Base-by-base conservation (phyloP, 2,329 filamentous ascomycete species). In the Pseudovirgaria hyperparasitica region DNA sequence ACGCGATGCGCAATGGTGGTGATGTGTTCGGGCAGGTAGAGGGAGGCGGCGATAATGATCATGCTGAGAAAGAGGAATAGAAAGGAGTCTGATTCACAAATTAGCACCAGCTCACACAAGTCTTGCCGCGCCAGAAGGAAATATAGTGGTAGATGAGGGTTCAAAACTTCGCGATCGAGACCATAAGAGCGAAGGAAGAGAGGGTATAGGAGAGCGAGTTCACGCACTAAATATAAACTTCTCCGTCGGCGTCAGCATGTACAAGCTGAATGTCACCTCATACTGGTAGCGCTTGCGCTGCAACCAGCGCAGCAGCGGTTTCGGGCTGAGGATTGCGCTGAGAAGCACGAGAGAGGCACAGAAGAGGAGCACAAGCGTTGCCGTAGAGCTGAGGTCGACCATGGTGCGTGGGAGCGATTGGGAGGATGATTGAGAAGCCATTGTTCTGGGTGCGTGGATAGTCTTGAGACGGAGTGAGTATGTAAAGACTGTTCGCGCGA, bases 251-350 rank as follows among this genome's bases (percentile, higher is more conserved):
- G 86, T 94, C 44, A 94, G 78, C 81, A 98, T 96, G 67, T 98
- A 96, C 15, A 96, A 71, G 34, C 81, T 79, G 58, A 92, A 90
- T 9, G 87, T 94, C 54, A 96, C 87, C 62, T 98, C 90, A 53
- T 96, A 85, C 65, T 96, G 90, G 65, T 96, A 94, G 54, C 86
- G 76, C 69, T 98, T 98, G 57, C 86, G 72, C 57, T 85, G 76
- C 41, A 96, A 67, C 84, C 86, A 94, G 55, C 77, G 76, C 39
- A 82, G 70, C 44, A 92, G 51, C 17, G 58, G 57, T 15, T 63
- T 60, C 8, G 69, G 56, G 34, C 60, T 60, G 20, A 62, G 46
- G 45, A 63, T 58, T 21, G 52, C 40, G 45, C 52, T 52, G 42
- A 60, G 35, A 45, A 58, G 42, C 33, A 63, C 49, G 30, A 54